A percentile compares a stretch with the other conserved stretches of the same genome.
phyloP scores from a whole-genome alignment of 139 green algal genomes.

The Picochlorum sp. region DNA sequence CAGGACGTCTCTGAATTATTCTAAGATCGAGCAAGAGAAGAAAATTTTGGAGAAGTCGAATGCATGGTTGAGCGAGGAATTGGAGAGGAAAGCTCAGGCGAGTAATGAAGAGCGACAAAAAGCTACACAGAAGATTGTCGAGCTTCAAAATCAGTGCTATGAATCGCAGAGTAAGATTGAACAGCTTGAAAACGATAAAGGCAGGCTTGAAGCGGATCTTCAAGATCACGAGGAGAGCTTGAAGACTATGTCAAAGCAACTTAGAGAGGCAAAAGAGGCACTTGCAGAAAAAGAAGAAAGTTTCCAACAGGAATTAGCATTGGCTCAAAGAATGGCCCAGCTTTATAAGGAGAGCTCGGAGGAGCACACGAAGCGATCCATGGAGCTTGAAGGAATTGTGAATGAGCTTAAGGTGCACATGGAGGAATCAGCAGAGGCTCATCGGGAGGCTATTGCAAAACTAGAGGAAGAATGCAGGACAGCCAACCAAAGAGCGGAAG shows the following conservation, averaged over 20 bases:
- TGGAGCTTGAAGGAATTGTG: conserved; percentile 49
- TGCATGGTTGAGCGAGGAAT: conserved; percentile 37
- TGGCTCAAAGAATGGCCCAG: conserved; percentile 33
- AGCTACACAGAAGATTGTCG: conserved; percentile 21
- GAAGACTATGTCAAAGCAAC: not conserved
- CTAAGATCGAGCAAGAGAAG: conserved; percentile 39
- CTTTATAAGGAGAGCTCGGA: conserved; percentile 37
- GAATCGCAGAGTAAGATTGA: conserved; percentile 22
- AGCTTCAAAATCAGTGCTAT: conserved; percentile 27
- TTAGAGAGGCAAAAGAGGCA: conserved; percentile 22
- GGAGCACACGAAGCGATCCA: conserved; percentile 19
- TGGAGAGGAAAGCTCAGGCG: conserved; percentile 28
- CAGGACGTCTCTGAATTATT: conserved; percentile 13
- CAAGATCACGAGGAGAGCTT: conserved; percentile 7
- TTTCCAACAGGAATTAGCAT: conserved; percentile 37
- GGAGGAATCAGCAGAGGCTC: conserved; percentile 16
- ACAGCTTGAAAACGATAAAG: conserved; percentile 9
- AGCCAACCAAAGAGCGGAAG: conserved; percentile 16
- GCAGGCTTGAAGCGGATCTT: conserved; percentile 14
- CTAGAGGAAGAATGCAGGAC: conserved; percentile 5
- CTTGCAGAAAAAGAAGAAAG: conserved; percentile 17
- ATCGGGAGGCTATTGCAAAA: conserved; percentile 19
- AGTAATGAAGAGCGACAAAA: conserved; percentile 28
- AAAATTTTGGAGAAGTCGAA: conserved; percentile 38
- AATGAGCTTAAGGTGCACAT: conserved; percentile 36